Percentiles rank a stretch among this genome's conserved stretches.
Conservation (phyloP, 2,329 filamentous ascomycete genomes). For the Penicillium sp. region DNA sequence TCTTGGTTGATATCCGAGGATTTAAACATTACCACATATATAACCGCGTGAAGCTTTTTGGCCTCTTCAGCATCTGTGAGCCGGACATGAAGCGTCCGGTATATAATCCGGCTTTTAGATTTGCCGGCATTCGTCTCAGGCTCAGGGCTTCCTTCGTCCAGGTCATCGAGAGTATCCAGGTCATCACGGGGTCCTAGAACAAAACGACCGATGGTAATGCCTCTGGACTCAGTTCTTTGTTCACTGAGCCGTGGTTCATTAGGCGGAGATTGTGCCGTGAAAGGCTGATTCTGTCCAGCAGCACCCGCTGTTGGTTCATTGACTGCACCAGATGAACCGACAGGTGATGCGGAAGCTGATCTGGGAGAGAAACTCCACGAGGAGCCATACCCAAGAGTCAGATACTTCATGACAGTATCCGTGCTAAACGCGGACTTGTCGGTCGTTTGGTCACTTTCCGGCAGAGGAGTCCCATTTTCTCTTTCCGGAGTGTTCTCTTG, state of each 20-base stretch:
- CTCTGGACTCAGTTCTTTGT: conserved; percentile 1
- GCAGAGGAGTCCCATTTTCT: conserved; percentile 16
- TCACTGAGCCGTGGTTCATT: neutral
- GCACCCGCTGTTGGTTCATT: conserved; percentile 9
- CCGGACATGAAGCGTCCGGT: conserved; percentile 35
- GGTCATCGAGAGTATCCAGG: conserved; percentile 30
- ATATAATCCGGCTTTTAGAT: conserved; percentile 30
- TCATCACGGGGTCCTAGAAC: conserved; percentile 34
- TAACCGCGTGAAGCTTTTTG: conserved; percentile 35
- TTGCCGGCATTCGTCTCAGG: conserved; percentile 17
- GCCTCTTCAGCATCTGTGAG: conserved; percentile 18
- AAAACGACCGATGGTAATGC: conserved; percentile 10
- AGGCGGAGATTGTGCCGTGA: neutral
- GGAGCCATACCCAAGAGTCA: conserved; percentile 48
- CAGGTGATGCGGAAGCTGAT: conserved; percentile 23
- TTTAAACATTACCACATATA: conserved; percentile 36
- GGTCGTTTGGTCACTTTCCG: conserved; percentile 17
- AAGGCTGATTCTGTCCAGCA: neutral
- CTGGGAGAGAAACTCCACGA: conserved; percentile 42
- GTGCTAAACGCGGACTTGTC: conserved; percentile 35
- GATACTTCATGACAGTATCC: conserved; percentile 47
- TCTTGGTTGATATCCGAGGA: neutral
- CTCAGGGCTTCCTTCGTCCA: conserved; percentile 24
- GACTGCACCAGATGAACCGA: conserved; percentile 24
- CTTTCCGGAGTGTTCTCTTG: conserved; percentile 10